A percentile compares a stretch with the other conserved stretches of the same genome.
Conservation (phyloP, 2,329 filamentous ascomycete genomes). For the Clarireedia monteithiana region DNA sequence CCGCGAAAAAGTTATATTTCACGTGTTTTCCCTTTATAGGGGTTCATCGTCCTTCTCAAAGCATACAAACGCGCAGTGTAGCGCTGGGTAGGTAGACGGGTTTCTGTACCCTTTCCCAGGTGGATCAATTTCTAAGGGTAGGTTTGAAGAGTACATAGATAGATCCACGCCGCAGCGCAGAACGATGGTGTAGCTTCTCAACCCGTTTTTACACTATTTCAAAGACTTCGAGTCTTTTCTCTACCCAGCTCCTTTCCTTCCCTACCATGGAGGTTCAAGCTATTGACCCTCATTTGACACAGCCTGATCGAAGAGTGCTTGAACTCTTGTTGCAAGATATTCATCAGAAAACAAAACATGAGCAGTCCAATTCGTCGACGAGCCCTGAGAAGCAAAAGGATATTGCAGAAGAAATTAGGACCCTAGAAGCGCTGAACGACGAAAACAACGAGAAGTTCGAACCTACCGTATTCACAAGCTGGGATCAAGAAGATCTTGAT, state of each 20-base stretch:
- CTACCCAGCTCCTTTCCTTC: background rate
- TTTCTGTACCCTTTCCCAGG: too few species aligned
- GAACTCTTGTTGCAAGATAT: conserved; percentile 4
- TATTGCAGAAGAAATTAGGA: conserved; percentile 5
- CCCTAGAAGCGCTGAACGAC: conserved; percentile 9
- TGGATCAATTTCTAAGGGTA: too few species aligned
- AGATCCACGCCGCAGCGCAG: too few species aligned
- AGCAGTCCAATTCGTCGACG: background rate
- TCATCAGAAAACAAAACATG: background rate
- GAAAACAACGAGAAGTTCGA: conserved; percentile 15
- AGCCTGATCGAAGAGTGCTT: conserved; percentile 8
- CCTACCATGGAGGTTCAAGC: conserved; percentile 5
- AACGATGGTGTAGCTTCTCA: too few species aligned
- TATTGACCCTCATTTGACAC: conserved; percentile 5
- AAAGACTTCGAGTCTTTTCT: background rate
- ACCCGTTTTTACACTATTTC: too few species aligned
- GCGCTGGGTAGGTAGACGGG: too few species aligned
- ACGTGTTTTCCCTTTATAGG: too few species aligned
- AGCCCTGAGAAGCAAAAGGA: background rate
- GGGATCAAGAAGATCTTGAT: conserved; percentile 17
- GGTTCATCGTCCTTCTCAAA: too few species aligned
- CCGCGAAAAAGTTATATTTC: too few species aligned
- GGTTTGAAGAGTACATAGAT: too few species aligned
- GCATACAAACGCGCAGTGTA: too few species aligned
- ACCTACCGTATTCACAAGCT: conserved; percentile 19